Conservation (phyloP, 2,329 filamentous ascomycete genomes). For the Allantophomopsis lycopodina region DNA sequence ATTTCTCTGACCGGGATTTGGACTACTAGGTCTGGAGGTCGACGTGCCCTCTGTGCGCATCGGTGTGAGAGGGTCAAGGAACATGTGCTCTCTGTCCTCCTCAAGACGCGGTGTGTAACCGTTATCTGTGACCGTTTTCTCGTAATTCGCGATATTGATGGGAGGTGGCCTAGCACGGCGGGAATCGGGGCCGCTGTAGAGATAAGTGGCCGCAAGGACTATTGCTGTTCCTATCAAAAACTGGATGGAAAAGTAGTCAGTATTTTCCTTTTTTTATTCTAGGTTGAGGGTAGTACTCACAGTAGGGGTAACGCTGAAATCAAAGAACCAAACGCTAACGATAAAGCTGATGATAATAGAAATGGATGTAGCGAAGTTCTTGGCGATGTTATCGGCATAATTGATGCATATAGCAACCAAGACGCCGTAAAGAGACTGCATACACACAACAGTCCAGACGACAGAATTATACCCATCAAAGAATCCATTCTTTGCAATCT, state of each 20-base stretch:
- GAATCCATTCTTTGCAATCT: conserved; percentile 74
- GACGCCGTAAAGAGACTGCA: conserved; percentile 76
- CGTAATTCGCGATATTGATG: conserved; percentile 58
- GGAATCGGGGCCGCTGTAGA: conserved; percentile 61
- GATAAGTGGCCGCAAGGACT: conserved; percentile 70
- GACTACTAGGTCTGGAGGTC: conserved; percentile 36
- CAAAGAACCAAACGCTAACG: conserved; percentile 75
- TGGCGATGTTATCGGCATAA: conserved; percentile 79
- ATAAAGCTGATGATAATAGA: conserved; percentile 82
- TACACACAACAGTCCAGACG: conserved; percentile 72
- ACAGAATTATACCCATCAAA: conserved; percentile 90
- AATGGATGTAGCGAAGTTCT: conserved; percentile 86
- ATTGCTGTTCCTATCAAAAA: conserved; percentile 69
- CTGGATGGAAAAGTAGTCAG: conserved; percentile 27
- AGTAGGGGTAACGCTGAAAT: conserved; percentile 57
- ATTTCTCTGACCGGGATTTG: conserved; percentile 19
- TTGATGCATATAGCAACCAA: conserved; percentile 72
- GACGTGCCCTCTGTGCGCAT: conserved; percentile 26
- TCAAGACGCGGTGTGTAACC: conserved; percentile 17
- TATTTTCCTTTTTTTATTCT: background rate
- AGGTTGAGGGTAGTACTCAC: conserved; percentile 36
- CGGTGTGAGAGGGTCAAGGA: conserved; percentile 14
- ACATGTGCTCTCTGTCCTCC: conserved; percentile 11
- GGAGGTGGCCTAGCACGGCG: conserved; percentile 46
- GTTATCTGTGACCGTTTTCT: conserved; percentile 40